Base-by-base conservation (phyloP, 371 early-diverging fungal genomes). In the Rhizopus arrhizus region DNA sequence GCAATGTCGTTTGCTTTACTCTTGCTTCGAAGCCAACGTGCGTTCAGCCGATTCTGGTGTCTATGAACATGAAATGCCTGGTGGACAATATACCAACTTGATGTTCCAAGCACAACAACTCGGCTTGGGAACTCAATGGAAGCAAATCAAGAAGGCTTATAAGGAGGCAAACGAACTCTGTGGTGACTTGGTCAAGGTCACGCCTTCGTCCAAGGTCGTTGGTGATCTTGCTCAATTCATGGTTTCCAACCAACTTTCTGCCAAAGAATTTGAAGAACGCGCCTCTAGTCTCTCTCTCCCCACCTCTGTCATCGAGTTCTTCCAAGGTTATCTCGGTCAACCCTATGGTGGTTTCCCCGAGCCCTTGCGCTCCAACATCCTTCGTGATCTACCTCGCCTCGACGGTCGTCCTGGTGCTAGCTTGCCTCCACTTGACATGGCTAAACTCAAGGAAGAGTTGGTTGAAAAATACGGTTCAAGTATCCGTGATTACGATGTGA, bases 151-250 rank as follows among this genome's bases (percentile, higher is more conserved):
- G 82, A 80, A 81, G 53, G 94, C 96, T 0, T 97, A 97, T 68
- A 75, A 81, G 15, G 91, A 89, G 43, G 96, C 97, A 49, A 97
- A 97, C 76, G 70, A 78, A 56, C 82, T 97, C 45, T 95, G 95
- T 68, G 97, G 97, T 43, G 95, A 96, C 68, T 89, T 97, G 65
- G 91, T 94, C 74, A 97, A 97, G 85, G 97, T 97, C 46, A 97
- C 97, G 5, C 97, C 97, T 6, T 94, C 95, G 41, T 91, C 91
- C 71, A 97, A 97, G 81, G 97, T 97, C 15, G 96, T 97, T 9
- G 97, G 97, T 51, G 97, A 97, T 77, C 78, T 97, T 41, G 96
- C 97, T 48, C 97, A 97, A 75, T 95, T 97, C 68, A 91, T 97
- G 92, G 97, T 96, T 7, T 87, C 95, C 49, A 93, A 95, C 81